Conservation (phyloP, 2,329 filamentous ascomycete species). For the Verticillium albo-atrum region DNA sequence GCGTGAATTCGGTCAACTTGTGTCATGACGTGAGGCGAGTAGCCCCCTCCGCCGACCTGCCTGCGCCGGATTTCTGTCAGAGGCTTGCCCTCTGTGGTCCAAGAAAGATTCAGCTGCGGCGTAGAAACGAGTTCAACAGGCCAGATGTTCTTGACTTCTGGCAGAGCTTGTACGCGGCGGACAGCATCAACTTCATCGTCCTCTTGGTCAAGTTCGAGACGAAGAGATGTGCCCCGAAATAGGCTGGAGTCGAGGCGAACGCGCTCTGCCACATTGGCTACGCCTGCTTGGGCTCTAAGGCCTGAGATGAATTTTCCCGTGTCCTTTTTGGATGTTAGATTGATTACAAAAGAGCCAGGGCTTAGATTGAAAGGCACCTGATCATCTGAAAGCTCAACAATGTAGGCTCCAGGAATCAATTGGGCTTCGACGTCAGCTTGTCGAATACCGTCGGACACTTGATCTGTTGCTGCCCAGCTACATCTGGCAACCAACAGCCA, state of each 20-base stretch:
- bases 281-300: slow-evolving; percentile 6
- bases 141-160: slow-evolving; percentile 44
- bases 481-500: background rate
- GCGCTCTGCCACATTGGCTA: slow-evolving; percentile 11
- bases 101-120: slow-evolving; percentile 32
- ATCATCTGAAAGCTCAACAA: slow-evolving; percentile 47
- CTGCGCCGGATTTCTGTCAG: background rate
- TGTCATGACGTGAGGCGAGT: slow-evolving; percentile 50
- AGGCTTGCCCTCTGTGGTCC: slow-evolving; percentile 25
- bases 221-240: slow-evolving; percentile 46
- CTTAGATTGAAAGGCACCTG: too few relatives aligned
- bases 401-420: slow-evolving; percentile 43
- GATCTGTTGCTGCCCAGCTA: background rate
- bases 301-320: slow-evolving; percentile 5
- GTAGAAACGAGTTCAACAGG: slow-evolving; percentile 41
- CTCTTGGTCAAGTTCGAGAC: slow-evolving; percentile 34
- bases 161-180: slow-evolving; percentile 31
- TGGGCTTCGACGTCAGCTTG: background rate
- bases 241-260: slow-evolving; percentile 14
- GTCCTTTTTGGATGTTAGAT: too few relatives aligned
- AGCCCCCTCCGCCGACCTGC: slow-evolving; percentile 26
- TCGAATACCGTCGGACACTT: too few relatives aligned
- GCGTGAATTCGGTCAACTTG: slow-evolving; percentile 49
- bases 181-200: slow-evolving; percentile 36
- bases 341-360: too few relatives aligned